A percentile compares a stretch with the other conserved stretches of the same genome.
phyloP scores from a whole-genome alignment of 768 basidiomycete species.

The Leccinum incarnatum region DNA sequence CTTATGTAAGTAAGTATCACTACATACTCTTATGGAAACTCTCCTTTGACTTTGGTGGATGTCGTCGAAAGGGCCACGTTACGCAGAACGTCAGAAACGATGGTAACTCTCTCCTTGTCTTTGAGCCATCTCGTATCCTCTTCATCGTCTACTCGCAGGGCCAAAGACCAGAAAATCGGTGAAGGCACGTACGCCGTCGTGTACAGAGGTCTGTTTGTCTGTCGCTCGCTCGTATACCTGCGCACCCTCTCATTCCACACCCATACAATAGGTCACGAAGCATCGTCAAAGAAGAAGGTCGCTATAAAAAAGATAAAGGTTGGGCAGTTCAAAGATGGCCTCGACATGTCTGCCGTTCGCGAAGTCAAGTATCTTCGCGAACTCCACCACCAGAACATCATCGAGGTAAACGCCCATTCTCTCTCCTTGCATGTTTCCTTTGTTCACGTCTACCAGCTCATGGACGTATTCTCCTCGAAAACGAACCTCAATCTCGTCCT shows the following conservation, averaged over 20 bases:
- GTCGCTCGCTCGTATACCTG: conserved; percentile 9
- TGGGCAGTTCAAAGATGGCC: conserved; percentile 94
- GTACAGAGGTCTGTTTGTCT: conserved; percentile 63
- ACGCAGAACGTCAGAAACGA: conserved; percentile 65
- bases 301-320: conserved; percentile 99
- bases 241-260: conserved; percentile 1
- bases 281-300: conserved; percentile 73
- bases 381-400: conserved; percentile 90
- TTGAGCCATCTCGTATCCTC: background rate
- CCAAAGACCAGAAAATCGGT: conserved; percentile 78
- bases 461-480: conserved; percentile 96
- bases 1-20: no score
- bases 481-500: conserved; percentile 96
- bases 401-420: conserved; percentile 57
- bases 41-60: conserved; percentile 46
- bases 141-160: conserved; percentile 42
- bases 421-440: background rate
- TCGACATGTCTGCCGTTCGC: conserved; percentile 98
- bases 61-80: conserved; percentile 70
- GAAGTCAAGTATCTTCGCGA: conserved; percentile 98
- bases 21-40: conserved; percentile 1
- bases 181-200: conserved; percentile 97
- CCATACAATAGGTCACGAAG: conserved; percentile 63
- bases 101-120: conserved; percentile 41
- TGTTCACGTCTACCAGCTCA: conserved; percentile 51